Evolutionary conservation across 2,329 filamentous ascomycete species (phyloP).

Genomic region (Paecilomyces niveus): DNA sequence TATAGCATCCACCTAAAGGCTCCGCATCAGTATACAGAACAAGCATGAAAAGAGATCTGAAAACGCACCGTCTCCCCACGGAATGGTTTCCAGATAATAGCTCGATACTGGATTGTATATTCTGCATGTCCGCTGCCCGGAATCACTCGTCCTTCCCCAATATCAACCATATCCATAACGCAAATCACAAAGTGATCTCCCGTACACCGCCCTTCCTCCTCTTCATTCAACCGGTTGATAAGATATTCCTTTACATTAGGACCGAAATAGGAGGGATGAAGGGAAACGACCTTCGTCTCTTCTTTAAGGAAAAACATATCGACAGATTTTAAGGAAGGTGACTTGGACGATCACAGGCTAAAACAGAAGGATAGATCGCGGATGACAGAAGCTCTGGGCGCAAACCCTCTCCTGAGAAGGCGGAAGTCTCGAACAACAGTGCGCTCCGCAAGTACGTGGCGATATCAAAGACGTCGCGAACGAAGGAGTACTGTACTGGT

Average conservation of each 20-base stretch:
- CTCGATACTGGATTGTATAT: slow-evolving; percentile 90
- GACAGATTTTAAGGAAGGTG: slow-evolving; percentile 9
- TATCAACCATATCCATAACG: slow-evolving; percentile 93
- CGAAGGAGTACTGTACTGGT: not conserved
- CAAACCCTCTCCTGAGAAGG: not conserved
- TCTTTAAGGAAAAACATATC: slow-evolving; percentile 98
- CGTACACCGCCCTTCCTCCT: slow-evolving; percentile 91
- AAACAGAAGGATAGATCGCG: not conserved
- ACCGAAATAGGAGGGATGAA: slow-evolving; percentile 96
- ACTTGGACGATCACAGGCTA: not conserved
- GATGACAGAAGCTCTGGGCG: not conserved
- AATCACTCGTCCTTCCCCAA: slow-evolving; percentile 86
- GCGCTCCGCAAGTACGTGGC: not conserved
- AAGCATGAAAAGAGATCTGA: slow-evolving; percentile 6
- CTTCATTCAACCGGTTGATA: slow-evolving; percentile 78
- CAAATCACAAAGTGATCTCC: slow-evolving; percentile 97
- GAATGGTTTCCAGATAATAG: slow-evolving; percentile 96
- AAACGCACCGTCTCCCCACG: slow-evolving; percentile 81
- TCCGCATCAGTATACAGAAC: slow-evolving; percentile 22
- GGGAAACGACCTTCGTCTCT: slow-evolving; percentile 85
- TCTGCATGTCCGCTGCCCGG: slow-evolving; percentile 87
- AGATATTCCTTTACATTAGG: slow-evolving; percentile 89
- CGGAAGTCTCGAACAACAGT: not conserved
- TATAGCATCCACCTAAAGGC: slow-evolving; percentile 76
- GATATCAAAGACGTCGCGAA: not conserved